Conservation (phyloP, 306 rosid species). For the Sophora flavescens region DNA sequence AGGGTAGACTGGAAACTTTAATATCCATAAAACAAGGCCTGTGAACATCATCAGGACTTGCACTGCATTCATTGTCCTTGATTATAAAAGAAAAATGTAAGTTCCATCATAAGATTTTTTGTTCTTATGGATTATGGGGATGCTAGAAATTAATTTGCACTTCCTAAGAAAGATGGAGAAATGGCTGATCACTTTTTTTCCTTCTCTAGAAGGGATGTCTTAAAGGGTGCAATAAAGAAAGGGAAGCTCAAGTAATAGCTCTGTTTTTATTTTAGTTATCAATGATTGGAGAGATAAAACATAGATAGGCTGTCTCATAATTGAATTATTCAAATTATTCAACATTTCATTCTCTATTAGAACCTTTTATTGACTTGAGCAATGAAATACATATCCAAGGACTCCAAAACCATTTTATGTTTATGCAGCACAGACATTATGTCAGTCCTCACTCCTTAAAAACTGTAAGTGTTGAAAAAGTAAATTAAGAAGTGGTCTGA, state of each 20-base stretch:
- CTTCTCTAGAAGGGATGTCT: constrained; percentile 10
- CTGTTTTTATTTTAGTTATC: constrained; percentile 11
- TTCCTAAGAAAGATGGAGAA: constrained; percentile 26
- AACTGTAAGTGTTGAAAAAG: constrained; percentile 3
- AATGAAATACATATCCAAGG: constrained; percentile 2
- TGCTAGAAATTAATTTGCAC: constrained; percentile 30
- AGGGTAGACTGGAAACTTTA: constrained; percentile 18
- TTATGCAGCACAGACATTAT: constrained; percentile 1
- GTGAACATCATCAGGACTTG: constrained; percentile 21
- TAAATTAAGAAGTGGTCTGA: constrained; percentile 19
- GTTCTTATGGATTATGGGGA: constrained; percentile 21
- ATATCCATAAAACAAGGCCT: constrained; percentile 4
- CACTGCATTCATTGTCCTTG: constrained; percentile 4
- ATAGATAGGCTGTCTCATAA: neutral
- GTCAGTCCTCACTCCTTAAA: constrained; percentile 15
- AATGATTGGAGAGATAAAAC: neutral
- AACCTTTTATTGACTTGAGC: neutral
- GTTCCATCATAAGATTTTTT: neutral
- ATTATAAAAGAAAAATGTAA: constrained; percentile 9
- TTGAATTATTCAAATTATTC: neutral
- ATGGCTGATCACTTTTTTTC: neutral
- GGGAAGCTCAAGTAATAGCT: constrained; percentile 1
- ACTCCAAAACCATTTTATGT: constrained; percentile 23
- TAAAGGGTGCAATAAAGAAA: neutral
- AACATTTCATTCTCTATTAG: neutral